Evolutionary conservation across 305 asterid species (phyloP), one percentile per base, ranked within the genome.

Genomic region (Rubia tinctorum): DNA sequence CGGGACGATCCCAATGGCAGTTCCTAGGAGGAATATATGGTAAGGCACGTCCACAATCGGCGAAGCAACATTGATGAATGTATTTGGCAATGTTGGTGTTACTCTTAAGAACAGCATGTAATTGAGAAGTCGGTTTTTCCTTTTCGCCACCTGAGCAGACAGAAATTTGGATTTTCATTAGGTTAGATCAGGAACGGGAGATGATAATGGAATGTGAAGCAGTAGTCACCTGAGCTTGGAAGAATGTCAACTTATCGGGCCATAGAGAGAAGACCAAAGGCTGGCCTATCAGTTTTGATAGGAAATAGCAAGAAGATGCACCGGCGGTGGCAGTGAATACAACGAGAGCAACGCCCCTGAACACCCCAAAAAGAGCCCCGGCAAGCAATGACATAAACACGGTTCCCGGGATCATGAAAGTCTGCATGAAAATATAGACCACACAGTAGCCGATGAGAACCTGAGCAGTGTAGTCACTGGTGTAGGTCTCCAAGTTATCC

Each of bases 361-460:
- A 77, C 70, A 91, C 91, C 74, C 98, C 98, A 37, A 93, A 91
- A 55, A 93, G 95, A 53, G 97, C 81, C 69, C 98, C 98, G 64
- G 98, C 98, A 40, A 91, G 96, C 78, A 93, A 86, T 43, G 98
- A 91, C 98, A 93, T 93, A 68, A 91, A 91, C 67, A 91, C 92
- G 40, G 98, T 93, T 71, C 98, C 97, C 0, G 98, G 98, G 69
- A 93, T 93, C 98, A 93, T 93, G 80, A 91, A 93, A 22, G 98
- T 93, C 96, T 93, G 98, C 98, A 93, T 93, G 79, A 90, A 93
- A 68, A 93, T 86, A 90, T 91, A 91, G 80, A 91, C 96, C 61
- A 89, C 79, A 79, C 96, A 88, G 83, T 93, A 93, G 49, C 98
- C 96, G 47, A 93, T 85, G 39, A 93, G 94, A 81, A 93, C 97